Evolutionary conservation across 306 rosid genomes (phyloP).

Genomic region (Cucumis sativus): DNA sequence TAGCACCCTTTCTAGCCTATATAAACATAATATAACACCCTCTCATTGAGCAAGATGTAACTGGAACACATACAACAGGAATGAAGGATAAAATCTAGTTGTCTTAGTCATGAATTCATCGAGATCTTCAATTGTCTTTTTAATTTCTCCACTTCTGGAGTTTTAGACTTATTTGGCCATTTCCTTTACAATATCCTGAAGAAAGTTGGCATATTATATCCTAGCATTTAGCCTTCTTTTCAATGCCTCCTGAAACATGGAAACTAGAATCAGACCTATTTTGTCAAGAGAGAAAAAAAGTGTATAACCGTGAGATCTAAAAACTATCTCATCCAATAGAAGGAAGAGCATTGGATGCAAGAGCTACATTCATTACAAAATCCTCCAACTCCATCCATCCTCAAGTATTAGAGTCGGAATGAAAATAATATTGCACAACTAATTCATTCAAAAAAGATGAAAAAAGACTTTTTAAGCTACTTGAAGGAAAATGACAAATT

Average conservation of each 20-base stretch:
- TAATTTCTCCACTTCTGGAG: conserved; percentile 78
- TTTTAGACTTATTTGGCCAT: conserved; percentile 96
- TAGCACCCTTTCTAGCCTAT: conserved; percentile 74
- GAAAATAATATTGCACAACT: neutral
- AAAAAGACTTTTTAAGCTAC: neutral
- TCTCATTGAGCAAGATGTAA: conserved; percentile 2
- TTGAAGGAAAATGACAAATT: neutral
- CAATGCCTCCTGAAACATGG: conserved; percentile 58
- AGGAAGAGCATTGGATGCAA: neutral
- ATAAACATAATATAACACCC: neutral
- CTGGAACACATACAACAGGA: neutral
- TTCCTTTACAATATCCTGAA: conserved; percentile 93
- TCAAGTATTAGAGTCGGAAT: neutral
- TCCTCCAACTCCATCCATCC: neutral
- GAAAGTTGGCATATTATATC: conserved; percentile 88
- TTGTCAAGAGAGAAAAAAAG: neutral
- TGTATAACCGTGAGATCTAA: neutral
- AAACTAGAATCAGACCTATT: neutral
- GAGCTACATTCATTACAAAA: neutral
- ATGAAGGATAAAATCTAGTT: neutral
- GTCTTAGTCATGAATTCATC: conserved; percentile 70
- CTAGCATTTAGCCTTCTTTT: conserved; percentile 86
- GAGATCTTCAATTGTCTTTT: conserved; percentile 88
- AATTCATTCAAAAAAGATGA: neutral
- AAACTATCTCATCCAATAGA: neutral